Conservation (phyloP, 2,329 filamentous ascomycete species). For the Aspergillus sp. region DNA sequence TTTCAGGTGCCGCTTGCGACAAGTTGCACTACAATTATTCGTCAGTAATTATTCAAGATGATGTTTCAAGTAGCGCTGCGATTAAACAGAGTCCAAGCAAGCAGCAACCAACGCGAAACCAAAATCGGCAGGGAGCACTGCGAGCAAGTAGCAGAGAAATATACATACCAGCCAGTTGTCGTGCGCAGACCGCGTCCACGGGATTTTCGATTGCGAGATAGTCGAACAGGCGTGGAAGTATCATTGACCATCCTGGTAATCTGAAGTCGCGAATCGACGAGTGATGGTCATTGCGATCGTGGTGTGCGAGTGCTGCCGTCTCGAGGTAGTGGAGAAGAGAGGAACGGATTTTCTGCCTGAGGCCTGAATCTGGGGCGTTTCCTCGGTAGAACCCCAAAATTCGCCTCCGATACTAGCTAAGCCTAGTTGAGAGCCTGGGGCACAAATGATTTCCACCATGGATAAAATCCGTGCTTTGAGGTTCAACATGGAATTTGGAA, state of each 20-base stretch:
- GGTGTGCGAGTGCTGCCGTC: not conserved
- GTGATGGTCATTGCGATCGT: not conserved
- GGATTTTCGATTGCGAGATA: conserved; percentile 28
- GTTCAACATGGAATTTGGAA: too few relatives aligned
- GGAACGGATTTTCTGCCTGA: not conserved
- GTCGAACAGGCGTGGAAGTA: not conserved
- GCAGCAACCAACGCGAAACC: not conserved
- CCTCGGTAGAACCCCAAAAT: too few relatives aligned
- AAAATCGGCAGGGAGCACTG: not conserved
- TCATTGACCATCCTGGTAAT: not conserved
- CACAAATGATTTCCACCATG: too few relatives aligned
- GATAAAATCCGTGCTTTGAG: too few relatives aligned
- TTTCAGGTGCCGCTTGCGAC: conserved; percentile 36
- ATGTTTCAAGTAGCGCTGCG: not conserved
- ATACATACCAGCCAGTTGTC: conserved; percentile 34
- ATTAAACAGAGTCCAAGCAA: not conserved
- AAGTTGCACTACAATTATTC: not conserved
- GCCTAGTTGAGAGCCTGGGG: too few relatives aligned
- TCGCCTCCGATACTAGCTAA: too few relatives aligned
- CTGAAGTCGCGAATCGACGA: not conserved
- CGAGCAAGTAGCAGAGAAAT: not conserved
- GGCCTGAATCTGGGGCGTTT: not conserved
- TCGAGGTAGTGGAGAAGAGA: not conserved
- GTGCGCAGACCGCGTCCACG: conserved; percentile 34
- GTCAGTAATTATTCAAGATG: not conserved